Base-by-base conservation (phyloP, 2,329 filamentous ascomycete genomes). In the Zasmidium citrigriseum region DNA sequence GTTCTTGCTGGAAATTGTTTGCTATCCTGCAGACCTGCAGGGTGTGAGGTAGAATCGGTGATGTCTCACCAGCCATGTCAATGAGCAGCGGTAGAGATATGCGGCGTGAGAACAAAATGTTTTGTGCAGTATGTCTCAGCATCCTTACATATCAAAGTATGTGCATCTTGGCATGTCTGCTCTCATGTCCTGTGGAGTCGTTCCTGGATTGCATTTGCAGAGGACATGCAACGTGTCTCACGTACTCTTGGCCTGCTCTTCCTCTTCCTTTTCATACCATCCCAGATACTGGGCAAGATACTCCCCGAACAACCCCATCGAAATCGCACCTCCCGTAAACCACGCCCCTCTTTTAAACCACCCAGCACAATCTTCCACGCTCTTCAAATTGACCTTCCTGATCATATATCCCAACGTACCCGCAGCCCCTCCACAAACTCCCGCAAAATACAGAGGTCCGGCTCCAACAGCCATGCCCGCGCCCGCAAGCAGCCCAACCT, bases 401-500 rank as follows among this genome's bases (percentile, higher is more conserved):
- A 87, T 85, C 83, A 86, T 86, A 16, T 81, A 78, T 1, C 77
- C 82, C 22, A 86, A 73, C 1, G 83, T 80, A 29, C 79, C 62
- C 23, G 78, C 76, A 9, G 83, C 83, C 58, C 84, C 81, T 34
- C 85, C 85, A 60, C 83, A 86, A 50, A 79, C 82, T 4, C 83
- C 83, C 11, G 80, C 65, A 59, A 83, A 86, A 72, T 84, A 87
- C 14, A 84, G 66, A 1, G 84, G 84, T 0, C 85, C 84, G 20
- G 83, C 78, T 14, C 83, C 83, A 16, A 80, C 81, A 12, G 86
- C 85, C 34, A 83, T 73, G 1, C 91, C 91, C 14, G 90, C 89
- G 1, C 83, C 86, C 2, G 84, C 85, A 34, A 96, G 79, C 14
- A 95, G 75, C 1, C 82, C 83, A 12, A 93, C 76, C 72, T 96